These are phyloP conservation scores for Dianthus caryophyllus DNA, from an alignment of 148 eudicot species.

Conservation along the genomic window DNA sequence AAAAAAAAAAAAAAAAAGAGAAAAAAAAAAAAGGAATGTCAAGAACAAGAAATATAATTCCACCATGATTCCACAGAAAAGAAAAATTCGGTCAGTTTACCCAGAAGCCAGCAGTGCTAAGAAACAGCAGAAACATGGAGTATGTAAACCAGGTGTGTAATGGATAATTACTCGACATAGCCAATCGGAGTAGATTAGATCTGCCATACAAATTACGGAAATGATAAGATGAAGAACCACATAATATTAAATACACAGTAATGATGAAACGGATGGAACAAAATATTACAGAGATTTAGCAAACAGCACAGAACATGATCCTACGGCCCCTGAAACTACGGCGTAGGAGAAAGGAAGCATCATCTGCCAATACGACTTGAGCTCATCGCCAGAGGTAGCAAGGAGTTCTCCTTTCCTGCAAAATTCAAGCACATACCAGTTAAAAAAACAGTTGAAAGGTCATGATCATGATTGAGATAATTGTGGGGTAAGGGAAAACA, in stretches of 20 bases:
- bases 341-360: conserved; percentile 93
- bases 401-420: conserved; percentile 83
- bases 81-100: conserved; percentile 31
- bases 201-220: too few species aligned
- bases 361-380: conserved; percentile 70
- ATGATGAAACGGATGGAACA: conserved; percentile 3
- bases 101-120: conserved; percentile 98
- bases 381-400: conserved; percentile 53
- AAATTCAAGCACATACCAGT: conserved; percentile 12
- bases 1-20: too few species aligned
- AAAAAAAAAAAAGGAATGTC: not conserved
- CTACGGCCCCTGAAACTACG: conserved; percentile 88
- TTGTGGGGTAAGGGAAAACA: not conserved
- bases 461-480: not conserved
- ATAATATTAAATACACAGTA: not conserved
- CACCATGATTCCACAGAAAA: not conserved
- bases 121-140: conserved; percentile 82
- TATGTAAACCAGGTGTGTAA: conserved; percentile 92
- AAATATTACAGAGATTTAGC: conserved; percentile 82
- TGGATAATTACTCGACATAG: conserved; percentile 74
- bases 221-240: conserved; percentile 20
- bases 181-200: conserved; percentile 84
- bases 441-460: not conserved
- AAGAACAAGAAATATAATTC: not conserved
- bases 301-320: conserved; percentile 93